Evolutionary conservation across 2,329 filamentous ascomycete species (phyloP).

Genomic region (Aspergillus brunneoviolaceus): DNA sequence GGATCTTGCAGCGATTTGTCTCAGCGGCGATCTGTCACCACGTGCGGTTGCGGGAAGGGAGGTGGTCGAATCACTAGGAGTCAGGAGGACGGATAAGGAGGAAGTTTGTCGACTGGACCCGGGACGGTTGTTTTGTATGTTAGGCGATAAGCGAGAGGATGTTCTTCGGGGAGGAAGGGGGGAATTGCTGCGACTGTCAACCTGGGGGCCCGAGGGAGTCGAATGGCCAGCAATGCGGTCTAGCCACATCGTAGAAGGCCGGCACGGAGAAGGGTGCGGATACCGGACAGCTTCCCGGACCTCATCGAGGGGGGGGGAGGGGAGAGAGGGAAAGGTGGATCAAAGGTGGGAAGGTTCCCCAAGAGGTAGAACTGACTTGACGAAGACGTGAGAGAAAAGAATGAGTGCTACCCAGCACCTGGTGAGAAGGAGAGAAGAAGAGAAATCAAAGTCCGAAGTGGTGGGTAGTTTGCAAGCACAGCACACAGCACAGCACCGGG

Average conservation of each 20-base stretch:
- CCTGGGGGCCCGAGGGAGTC: constrained; percentile 62
- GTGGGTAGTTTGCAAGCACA: no score
- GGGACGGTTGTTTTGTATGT: constrained; percentile 66
- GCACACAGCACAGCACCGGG: no score
- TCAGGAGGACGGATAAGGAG: constrained; percentile 71
- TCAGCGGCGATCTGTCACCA: constrained; percentile 67
- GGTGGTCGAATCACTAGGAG: constrained; percentile 70
- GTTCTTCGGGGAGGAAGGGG: constrained; percentile 67
- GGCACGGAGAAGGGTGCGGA: constrained; percentile 16
- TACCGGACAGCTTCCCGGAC: constrained; percentile 8
- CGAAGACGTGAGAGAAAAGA: neutral
- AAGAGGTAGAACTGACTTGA: no score
- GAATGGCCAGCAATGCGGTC: constrained; percentile 77
- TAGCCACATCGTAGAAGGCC: constrained; percentile 69
- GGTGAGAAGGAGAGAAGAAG: no score
- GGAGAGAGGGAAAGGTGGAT: neutral
- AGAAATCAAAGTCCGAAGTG: neutral
- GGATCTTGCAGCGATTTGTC: constrained; percentile 54
- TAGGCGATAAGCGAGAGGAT: constrained; percentile 67
- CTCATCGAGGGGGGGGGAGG: constrained; percentile 13
- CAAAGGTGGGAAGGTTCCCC: neutral
- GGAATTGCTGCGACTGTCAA: constrained; percentile 66
- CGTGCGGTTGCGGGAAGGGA: constrained; percentile 69
- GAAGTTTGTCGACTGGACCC: constrained; percentile 71
- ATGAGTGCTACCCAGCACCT: no score